Base-by-base conservation (phyloP, 345 rosid species). In the Mercurialis annua region DNA sequence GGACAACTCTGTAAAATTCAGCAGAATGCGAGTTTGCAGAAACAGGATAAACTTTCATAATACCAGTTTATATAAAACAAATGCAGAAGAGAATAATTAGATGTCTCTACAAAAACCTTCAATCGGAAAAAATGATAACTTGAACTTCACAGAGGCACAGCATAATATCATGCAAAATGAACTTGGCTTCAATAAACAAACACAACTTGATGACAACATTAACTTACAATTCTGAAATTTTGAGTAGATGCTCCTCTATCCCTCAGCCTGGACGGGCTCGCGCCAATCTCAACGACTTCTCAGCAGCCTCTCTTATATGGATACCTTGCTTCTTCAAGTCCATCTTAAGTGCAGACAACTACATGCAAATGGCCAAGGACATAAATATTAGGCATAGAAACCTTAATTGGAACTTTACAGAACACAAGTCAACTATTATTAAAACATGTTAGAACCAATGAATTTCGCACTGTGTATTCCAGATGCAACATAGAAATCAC, bases 261-360 rank as follows among this genome's bases (percentile, higher is more conserved):
- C 78, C 99, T 84, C 77, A 92, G 82, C 80, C 94, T 83, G n/a
- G 89, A 66, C 1, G 98, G n/a, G n/a, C n/a, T n/a, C 96, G 98
- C 11, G 94, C 99, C 64, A 95, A 70, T 61, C 80, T 81, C 78
- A 95, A 6, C n/a, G n/a, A n/a, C n/a, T n/a, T n/a, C n/a, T 82
- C 80, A 1, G 98, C 98, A 0, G 94, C 92, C 81, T 95, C 97
- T 82, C 92, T 97, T 72, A 57, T 75, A 90, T 61, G 49, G 84
- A 82, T 69, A 91, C 59, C 81, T 86, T n/a, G 87, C 87, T 64
- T 92, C 99, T 84, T 92, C 91, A 61, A 92, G 92, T 76, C 92
- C 98, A 77, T 78, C 82, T 78, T 90, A 49, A 90, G 79, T 38
- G 84, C 71, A 29, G 77, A 76, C 72, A 95, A 66, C 99, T 95